Evolutionary conservation across 1,139 yeast species (phyloP), one percentile per base, ranked within the genome.

Genomic region (Taiozyma sp.): DNA sequence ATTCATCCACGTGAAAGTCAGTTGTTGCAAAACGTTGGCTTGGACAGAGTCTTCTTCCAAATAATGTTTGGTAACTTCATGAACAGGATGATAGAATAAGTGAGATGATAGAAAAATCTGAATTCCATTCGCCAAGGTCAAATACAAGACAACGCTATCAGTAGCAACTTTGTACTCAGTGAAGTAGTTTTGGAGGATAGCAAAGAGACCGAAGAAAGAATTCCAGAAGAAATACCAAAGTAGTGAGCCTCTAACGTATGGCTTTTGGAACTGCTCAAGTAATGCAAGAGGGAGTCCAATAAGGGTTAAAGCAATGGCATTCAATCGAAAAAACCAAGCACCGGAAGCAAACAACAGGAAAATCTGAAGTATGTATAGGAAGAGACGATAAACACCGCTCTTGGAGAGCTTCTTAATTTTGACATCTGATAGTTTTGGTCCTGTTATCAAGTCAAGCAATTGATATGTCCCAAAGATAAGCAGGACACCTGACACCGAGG

Each of bases 1-100:
- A 58, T 82, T 83, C 84, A 84, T 80, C 87, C 87, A 83, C 9
- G 78, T 70, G 57, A 80, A 83, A 0, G 87, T 80, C 30, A 80
- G 60, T 44, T 69, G 66, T 5, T 83, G 78, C 23, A 81, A 60
- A n/a, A 80, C 58, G 57, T 81, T 78, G 9, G 65, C 67, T 39
- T 81, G 79, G 2, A 67, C 66, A n/a, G 66, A 58, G 8, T 74
- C 63, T 8, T 56, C 57, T n/a, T 63, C 64, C 4, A 62, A 42
- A 51, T 65, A 79, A 56, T 70, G 72, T 8, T 73, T 73, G 7
- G 62, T 48, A 38, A 81, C 68, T 57, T 79, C 81, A 7, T 64
- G 62, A 7, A 78, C 73, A 5, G 86, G 84, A 14, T 62, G 55
- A 58, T 73, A 82, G 43, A 60, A 62, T 28, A 58, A 59, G 6